Base-by-base conservation (phyloP, 139 green algal genomes). In the Limnomonas spitsbergensis region DNA sequence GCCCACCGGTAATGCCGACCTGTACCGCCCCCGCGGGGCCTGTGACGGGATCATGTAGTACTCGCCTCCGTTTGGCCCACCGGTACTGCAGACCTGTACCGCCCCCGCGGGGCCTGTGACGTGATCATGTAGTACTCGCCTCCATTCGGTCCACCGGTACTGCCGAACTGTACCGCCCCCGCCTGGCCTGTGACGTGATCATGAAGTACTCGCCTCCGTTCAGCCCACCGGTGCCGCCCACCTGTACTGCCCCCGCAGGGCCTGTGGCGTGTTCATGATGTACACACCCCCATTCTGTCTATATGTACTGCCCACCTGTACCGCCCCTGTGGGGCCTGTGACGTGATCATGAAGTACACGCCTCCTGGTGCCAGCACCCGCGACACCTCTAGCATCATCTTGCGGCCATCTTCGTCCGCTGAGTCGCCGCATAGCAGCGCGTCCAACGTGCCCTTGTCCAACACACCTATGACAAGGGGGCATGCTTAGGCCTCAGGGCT, bases 401-500 rank as follows among this genome's bases (percentile, higher is more conserved):
- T 38, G 34, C 20, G 3, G 2, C 69, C 38, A 7, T 88, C 80
- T 1, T 32, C 53, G 3, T 78, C 79, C 7, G 84, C 76, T 6
- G 26, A 47, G 36, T 85, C 83, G 26, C 79, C 83, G 38, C 82
- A 86, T n/a, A 89, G 27, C 2, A 88, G 69, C 2, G 87, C 84
- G 69, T 91, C 87, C 38, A 89, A 37, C 0, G 87, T 91, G 26
- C 87, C 87, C 61, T 91, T 91, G 80, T 91, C 87, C 27, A 91
- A 29, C 29, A 91, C 78, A 1, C 72, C 83, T 32, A 79, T 81
- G 26, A 42, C 7, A 69, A 4, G n/a, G n/a, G n/a, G n/a, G n/a
- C n/a, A n/a, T n/a, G 14, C 20, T 14, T 61, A 14, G 20, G 14
- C 14, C 47, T 29, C 47, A 20, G 14, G 47, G 20, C 47, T 14